Evolutionary conservation across 176 grass and related monocot genomes (phyloP), one percentile per base, ranked within the genome.

Genomic region (Guadua angustifolia): DNA sequence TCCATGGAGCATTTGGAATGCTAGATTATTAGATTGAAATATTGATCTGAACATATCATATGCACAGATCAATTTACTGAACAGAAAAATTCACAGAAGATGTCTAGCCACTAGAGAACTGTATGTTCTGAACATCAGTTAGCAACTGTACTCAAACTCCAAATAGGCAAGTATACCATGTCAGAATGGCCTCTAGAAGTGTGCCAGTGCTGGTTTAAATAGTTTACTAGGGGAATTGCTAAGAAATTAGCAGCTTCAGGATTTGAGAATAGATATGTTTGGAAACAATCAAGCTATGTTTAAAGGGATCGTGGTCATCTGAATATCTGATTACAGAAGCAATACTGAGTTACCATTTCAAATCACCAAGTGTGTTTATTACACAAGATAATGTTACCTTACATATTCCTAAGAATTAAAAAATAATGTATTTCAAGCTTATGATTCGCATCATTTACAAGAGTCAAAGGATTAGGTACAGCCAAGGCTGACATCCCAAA

Each of bases 11-110:
- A 86, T 16, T 40, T 74, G 10, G 1, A 74, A 55, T 80, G 36
- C 69, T 79, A 57, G 29, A 43, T 77, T 53, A 60, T 77, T 35
- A 77, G 12, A 75, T 60, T 82, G 65, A 87, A 77, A 76, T 75
- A 87, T 39, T 60, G 12, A 87, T 62, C 69, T 59, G 32, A 76
- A 70, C 44, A 79, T 24, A 50, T 40, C 21, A 64, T 10, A 83
- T 47, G 36, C 61, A 55, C 15, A 66, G 71, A 83, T 55, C 2
- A 82, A 43, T 21, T 66, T 24, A 12, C 66, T 44, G 36, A 38
- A 81, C 46, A 75, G 26, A 83, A 36, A 83, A 62, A 69, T 65
- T 62, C 33, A 39, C n/a, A 21, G 12, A 61, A 63, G 22, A 80
- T 36, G 33, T 68, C 51, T 80, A 43, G 42, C 7, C 7, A 2